These are phyloP conservation scores for Sporothrix sp. DNA, from an alignment of 2,329 filamentous ascomycete species.

Conservation along the genomic window DNA sequence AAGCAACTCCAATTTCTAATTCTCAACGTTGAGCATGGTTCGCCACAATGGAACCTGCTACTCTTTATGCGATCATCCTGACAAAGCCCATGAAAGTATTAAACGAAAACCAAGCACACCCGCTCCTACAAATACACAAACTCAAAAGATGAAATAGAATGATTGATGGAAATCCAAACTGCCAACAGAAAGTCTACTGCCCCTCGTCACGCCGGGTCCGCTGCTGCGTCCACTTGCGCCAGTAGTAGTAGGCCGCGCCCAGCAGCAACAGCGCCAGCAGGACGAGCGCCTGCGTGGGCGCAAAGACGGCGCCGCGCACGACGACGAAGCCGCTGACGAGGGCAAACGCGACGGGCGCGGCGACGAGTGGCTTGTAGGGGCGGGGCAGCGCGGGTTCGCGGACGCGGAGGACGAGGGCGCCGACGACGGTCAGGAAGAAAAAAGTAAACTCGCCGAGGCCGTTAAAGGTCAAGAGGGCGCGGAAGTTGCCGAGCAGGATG, in stretches of 20 bases:
- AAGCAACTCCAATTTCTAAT: no score
- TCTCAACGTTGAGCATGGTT: no score
- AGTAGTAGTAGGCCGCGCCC: slow-evolving; percentile 35
- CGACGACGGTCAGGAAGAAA: slow-evolving; percentile 53
- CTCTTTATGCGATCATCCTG: no score
- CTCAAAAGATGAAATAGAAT: no score
- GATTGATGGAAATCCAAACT: no score
- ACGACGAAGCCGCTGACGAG: slow-evolving; percentile 52
- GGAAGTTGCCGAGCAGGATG: slow-evolving; percentile 51
- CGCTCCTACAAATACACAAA: no score
- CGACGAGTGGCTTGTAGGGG: slow-evolving; percentile 45
- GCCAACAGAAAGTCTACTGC: not conserved
- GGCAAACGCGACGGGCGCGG: slow-evolving; percentile 43
- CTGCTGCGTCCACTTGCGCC: slow-evolving; percentile 5
- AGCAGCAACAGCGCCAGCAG: slow-evolving; percentile 42
- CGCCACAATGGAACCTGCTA: no score
- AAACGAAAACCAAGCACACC: no score
- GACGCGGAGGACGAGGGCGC: slow-evolving; percentile 45
- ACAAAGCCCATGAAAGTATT: no score
- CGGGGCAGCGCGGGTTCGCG: slow-evolving; percentile 44
- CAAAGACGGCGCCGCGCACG: slow-evolving; percentile 48
- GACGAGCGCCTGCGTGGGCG: slow-evolving; percentile 42
- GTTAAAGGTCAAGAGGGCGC: slow-evolving; percentile 50
- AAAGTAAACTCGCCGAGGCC: slow-evolving; percentile 52
- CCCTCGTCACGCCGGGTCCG: no score